Base-by-base conservation (phyloP, 441 rosid species). In the Gossypium schwendimanii region DNA sequence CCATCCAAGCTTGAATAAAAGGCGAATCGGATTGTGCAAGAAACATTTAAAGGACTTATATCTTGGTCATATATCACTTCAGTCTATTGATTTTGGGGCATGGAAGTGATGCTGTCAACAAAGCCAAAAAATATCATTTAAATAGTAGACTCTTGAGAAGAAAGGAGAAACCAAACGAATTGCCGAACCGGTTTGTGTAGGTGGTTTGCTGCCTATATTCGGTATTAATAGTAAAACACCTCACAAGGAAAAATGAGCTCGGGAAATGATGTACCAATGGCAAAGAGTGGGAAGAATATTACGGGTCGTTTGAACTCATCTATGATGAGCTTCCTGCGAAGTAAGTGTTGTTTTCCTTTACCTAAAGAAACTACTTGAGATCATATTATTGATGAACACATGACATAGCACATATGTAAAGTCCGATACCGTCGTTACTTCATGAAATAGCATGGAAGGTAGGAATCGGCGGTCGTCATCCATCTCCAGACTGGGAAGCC, bases 1-100 rank as follows among this genome's bases (percentile, higher is more conserved):
- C 50, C 99, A 87, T 81, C 92, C 98, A 62, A 87, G 93, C 81
- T 76, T 94, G 82, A 91, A 92, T 75, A 83, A 84, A 79, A 87
- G 96, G 81, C 79, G 90, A 66, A 78, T 94, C 64, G 99, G 93
- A 54, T 73, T 94, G 78, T 94, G 98, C 72, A 83, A 83, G 73
- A 71, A 87, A 75, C 96, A 92, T 78, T 76, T 91, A 53, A 85
- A 74, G 76, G 92, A 91, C 79, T 81, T 94, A 24, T 92, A 87
- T 70, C 70, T 82, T 65, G 97, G 94, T 70, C 83, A 55, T 71
- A 84, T 94, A 80, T 94, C 98, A 62, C 93, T 92, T 77, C 97
- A 92, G 78, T 91, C 92, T 21, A 72, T 89, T 72, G 88, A 92
- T 79, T 94, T 92, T 72, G 85, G 92, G 78, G 87, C 90, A 28